Evolutionary conservation across 768 basidiomycete genomes (phyloP), one percentile per base, ranked within the genome.

Genomic region (Leccinum rimulosum): DNA sequence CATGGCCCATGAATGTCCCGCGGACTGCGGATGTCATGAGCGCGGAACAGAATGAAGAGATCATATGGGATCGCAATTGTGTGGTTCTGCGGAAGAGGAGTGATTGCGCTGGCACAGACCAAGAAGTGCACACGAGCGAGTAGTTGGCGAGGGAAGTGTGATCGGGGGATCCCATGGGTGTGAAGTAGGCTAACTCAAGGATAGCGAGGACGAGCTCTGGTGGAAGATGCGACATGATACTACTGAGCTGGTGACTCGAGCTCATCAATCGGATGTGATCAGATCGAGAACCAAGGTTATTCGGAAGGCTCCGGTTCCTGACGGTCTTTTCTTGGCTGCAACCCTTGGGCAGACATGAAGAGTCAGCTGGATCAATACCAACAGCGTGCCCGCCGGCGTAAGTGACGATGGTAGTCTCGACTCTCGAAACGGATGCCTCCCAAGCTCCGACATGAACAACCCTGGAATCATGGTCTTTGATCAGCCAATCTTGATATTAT

Each of bases 121-220:
- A 75, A 3, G 63, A 63, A 12, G 52, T 62, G 49, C 68, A 70
- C 14, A 74, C 70, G 43, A 70, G 65, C 27, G 70, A 63, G 36
- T 64, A 70, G 50, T 53, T 63, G 52, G 58, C 52, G 31, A 73
- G 69, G 33, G 67, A 38, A 17, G 33, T 2, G 45, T 68, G 56
- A 59, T 71, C 57, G 6, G 67, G 67, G 17, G 51, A 53, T 50
- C 62, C 69, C 2, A 6, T 9, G 2, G 60, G 22, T 0, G 54
- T 64, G 55, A 73, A 71, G 61, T 73, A 73, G 25, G 27, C 67
- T 25, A 58, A 50, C 27, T 73, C 70, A 3, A 71, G 64, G 53
- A 71, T 52, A 11, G 27, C 54, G 12, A 66, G 22, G n/a, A 71
- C 40, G 25, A 71, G 63, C 22, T 70, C 70, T 49, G 58, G 57